Evolutionary conservation across 371 early-diverging fungal genomes (phyloP).

Genomic region (Rhizopus microsporus): DNA sequence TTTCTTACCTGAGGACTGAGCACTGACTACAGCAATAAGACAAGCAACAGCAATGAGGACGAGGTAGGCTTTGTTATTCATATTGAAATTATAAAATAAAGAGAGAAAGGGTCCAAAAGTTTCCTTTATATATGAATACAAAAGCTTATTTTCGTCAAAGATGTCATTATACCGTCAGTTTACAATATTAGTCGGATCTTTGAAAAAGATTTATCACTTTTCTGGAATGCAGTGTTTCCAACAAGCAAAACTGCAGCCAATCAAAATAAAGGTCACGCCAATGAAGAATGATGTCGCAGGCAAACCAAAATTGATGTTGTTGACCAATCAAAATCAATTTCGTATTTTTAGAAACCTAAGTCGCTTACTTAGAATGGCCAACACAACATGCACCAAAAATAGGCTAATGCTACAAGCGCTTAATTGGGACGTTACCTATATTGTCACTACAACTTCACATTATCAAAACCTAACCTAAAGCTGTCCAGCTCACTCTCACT

Average conservation of each 20-base stretch:
- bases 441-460: too few species aligned
- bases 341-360: constrained; percentile 13
- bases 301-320: neutral
- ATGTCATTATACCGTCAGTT: too few species aligned
- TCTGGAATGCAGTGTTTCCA: constrained; percentile 2
- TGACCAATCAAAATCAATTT: constrained; percentile 13
- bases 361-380: too few species aligned
- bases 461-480: too few species aligned
- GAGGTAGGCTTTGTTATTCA: constrained; percentile 27
- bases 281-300: constrained; percentile 3
- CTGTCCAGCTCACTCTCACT: too few species aligned
- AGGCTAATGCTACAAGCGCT: neutral
- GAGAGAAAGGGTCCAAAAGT: neutral
- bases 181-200: too few species aligned
- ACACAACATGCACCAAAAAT: neutral
- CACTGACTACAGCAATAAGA: constrained; percentile 19
- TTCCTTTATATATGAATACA: neutral
- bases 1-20: constrained; percentile 17
- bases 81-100: constrained; percentile 13
- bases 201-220: too few species aligned
- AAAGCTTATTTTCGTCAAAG: too few species aligned
- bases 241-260: constrained; percentile 9
- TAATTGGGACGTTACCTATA: neutral
- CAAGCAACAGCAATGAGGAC: constrained; percentile 20
- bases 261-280: constrained; percentile 8